Percentiles rank a stretch among this genome's conserved stretches.
Conservation (phyloP, 768 basidiomycete species). For the Rhizopogon salebrosus region DNA sequence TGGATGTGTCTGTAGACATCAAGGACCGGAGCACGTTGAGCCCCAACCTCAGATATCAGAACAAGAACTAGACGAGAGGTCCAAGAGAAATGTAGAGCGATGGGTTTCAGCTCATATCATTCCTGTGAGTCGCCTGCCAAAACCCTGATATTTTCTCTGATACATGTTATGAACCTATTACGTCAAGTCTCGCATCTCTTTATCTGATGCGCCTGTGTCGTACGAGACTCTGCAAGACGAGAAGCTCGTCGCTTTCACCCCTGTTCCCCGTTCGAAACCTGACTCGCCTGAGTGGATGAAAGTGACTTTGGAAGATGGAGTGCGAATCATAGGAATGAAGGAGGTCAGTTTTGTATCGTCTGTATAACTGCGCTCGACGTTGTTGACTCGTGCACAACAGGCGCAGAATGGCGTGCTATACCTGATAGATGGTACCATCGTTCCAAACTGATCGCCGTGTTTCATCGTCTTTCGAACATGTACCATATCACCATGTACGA, state of each 20-base stretch:
- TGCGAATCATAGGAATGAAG: slow-evolving; percentile 53
- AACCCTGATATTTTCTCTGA: not conserved
- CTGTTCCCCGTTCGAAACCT: slow-evolving; percentile 28
- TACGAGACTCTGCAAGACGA: slow-evolving; percentile 57
- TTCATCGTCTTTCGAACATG: not conserved
- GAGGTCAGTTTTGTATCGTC: slow-evolving; percentile 39
- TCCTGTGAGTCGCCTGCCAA: slow-evolving; percentile 44
- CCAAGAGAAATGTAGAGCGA: slow-evolving; percentile 63
- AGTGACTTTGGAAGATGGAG: slow-evolving; percentile 50
- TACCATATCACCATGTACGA: not conserved
- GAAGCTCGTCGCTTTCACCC: slow-evolving; percentile 52
- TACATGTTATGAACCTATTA: not conserved
- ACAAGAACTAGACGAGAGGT: slow-evolving; percentile 54
- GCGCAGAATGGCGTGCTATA: slow-evolving; percentile 40
- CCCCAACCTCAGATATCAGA: slow-evolving; percentile 57
- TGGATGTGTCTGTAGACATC: slow-evolving; percentile 42
- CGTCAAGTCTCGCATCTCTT: slow-evolving; percentile 38
- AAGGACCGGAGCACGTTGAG: slow-evolving; percentile 39
- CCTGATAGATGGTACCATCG: slow-evolving; percentile 36
- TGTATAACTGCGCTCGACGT: not conserved
- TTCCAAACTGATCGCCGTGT: not conserved
- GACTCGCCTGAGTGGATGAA: slow-evolving; percentile 50
- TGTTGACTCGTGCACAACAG: slow-evolving; percentile 17
- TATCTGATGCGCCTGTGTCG: slow-evolving; percentile 32
- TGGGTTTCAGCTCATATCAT: slow-evolving; percentile 86